Evolutionary conservation across 371 early-diverging fungal genomes (phyloP).

Genomic region (Mycotypha africana): DNA sequence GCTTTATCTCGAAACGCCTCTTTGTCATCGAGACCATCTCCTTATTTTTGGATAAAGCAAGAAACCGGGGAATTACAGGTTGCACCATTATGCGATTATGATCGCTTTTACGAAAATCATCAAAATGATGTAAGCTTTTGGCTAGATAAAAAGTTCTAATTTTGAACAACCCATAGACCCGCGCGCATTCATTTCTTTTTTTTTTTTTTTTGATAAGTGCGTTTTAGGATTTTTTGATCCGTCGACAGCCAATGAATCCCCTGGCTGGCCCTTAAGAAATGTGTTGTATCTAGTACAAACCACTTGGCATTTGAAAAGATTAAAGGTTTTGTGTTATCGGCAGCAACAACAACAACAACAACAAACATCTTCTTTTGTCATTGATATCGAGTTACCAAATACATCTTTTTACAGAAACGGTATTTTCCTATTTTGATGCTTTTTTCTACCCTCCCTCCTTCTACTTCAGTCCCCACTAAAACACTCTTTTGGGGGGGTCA

Average conservation of each 20-base stretch:
- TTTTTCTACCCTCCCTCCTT: too few relatives aligned
- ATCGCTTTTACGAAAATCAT: too few relatives aligned
- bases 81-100: too few relatives aligned
- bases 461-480: too few relatives aligned
- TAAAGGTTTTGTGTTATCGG: constrained; percentile 74
- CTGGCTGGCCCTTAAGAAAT: constrained; percentile 93
- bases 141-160: too few relatives aligned
- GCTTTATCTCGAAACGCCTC: too few relatives aligned
- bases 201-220: background rate
- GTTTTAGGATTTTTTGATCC: constrained; percentile 84
- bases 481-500: too few relatives aligned
- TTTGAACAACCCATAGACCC: too few relatives aligned
- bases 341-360: constrained; percentile 27
- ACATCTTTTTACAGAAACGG: background rate
- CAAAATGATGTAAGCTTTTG: too few relatives aligned
- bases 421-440: too few relatives aligned
- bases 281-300: constrained; percentile 61
- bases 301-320: constrained; percentile 31
- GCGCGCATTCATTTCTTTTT: too few relatives aligned
- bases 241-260: constrained; percentile 52
- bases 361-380: constrained; percentile 5
- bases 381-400: constrained; percentile 19
- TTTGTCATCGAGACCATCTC: background rate
- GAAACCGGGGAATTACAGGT: background rate
- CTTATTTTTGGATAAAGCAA: constrained; percentile 8